Base-by-base conservation (phyloP, 2,329 filamentous ascomycete genomes). In the Aureobasidium sp. region DNA sequence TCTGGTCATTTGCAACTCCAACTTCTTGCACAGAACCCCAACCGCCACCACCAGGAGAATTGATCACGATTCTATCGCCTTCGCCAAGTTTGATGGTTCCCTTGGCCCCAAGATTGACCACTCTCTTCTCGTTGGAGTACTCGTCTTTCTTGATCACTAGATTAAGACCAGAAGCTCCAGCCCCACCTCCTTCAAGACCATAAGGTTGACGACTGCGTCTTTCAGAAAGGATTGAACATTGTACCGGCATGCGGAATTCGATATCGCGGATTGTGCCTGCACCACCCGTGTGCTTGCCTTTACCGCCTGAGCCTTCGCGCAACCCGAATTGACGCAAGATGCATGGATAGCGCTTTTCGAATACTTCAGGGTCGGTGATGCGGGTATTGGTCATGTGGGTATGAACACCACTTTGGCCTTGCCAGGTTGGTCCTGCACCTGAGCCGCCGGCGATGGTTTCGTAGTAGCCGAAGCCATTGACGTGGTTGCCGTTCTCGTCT, bases 371-470 rank as follows among this genome's bases (percentile, higher is more conserved):
- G 69, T 92, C 88, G 0, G 88, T 90, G 69, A 90, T 91, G 15
- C 87, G 82, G 5, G 88, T 92, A 71, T 92, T 92, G 9, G 88
- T 91, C 86, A 90, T 90, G 74, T 91, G 87, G 1, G 83, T 86
- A 71, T 91, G 87, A 9, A 90, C 87, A 24, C 86, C 87, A 48
- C 78, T 83, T 13, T 86, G 84, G 46, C 88, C 88, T 63, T 85
- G 78, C 87, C 87, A 90, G n/a, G 78, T 78, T 0, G 85, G 82
- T 0, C 87, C 87, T 0, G 88, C 88, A 36, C 88, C 88, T 51
- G 82, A 84, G 1, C 88, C 88, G 47, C 88, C 88, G 0, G 86
- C 85, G 65, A 92, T 90, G 12, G 88, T 91, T 72, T 92, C 88
- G 72, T 92, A 91, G 77, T 92, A 92, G 9, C 88, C 89, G 69